Conservation (phyloP, 805 yeast genomes). For the Saturnispora quitensis region DNA sequence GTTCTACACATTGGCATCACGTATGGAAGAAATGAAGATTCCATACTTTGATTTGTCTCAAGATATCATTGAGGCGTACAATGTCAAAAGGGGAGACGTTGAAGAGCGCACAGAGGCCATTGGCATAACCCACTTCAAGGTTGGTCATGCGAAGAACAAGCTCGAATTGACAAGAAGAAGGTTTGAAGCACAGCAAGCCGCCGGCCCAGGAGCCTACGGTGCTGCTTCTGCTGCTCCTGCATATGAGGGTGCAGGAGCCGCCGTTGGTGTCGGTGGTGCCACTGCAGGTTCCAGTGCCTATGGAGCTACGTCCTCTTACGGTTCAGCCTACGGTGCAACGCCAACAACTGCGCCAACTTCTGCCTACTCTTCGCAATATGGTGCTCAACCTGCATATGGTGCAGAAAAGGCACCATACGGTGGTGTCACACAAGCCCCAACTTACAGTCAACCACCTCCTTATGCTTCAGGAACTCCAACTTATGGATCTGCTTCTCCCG, state of each 20-base stretch:
- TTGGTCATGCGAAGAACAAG: conserved; percentile 80
- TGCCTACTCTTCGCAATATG: conserved; percentile 19
- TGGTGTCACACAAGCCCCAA: conserved; percentile 19
- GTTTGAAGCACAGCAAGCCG: conserved; percentile 40
- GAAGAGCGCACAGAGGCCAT: conserved; percentile 85
- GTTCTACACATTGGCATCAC: conserved; percentile 81
- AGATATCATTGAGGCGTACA: conserved; percentile 76
- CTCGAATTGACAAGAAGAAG: conserved; percentile 76
- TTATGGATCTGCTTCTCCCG: conserved; percentile 4
- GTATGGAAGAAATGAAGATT: conserved; percentile 93
- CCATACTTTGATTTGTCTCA: conserved; percentile 86
- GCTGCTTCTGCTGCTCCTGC: conserved; percentile 26
- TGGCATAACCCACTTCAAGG: conserved; percentile 82
- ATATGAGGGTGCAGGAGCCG: conserved; percentile 25
- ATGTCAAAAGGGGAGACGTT: conserved; percentile 76
- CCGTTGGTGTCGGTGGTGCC: conserved; percentile 13
- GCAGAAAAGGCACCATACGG: conserved; percentile 1
- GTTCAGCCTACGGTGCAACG: conserved; percentile 30
- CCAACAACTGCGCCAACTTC: conserved; percentile 7
- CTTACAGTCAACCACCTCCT: conserved; percentile 16
- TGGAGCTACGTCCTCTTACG: conserved; percentile 22
- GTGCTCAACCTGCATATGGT: conserved; percentile 23
- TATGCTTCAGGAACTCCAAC: conserved; percentile 3
- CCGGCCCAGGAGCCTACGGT: conserved; percentile 3
- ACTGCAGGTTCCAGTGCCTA: conserved; percentile 1